Evolutionary conservation across 2,329 filamentous ascomycete species (phyloP).

Genomic region (Aspergillus sp.): DNA sequence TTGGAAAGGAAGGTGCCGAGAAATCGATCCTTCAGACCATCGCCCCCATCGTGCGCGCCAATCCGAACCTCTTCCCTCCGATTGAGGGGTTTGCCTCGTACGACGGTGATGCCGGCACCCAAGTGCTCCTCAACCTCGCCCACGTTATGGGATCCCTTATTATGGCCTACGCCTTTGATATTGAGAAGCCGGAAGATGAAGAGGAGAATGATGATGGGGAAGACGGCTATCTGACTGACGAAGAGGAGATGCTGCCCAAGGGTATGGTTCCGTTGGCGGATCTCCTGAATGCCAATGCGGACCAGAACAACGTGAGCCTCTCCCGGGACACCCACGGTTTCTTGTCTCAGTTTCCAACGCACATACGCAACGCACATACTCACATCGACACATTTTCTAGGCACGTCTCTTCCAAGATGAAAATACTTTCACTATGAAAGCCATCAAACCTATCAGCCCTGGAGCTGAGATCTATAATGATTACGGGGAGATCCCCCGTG

Average conservation of each 20-base stretch:
- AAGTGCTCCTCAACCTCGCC: constrained; percentile 56
- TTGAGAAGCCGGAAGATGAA: constrained; percentile 60
- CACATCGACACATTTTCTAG: constrained; percentile 24
- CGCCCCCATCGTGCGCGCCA: constrained; percentile 50
- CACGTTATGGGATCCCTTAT: constrained; percentile 85
- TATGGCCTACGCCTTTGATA: constrained; percentile 91
- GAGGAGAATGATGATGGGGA: constrained; percentile 54
- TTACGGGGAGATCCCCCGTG: constrained; percentile 79
- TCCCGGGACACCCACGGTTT: background rate
- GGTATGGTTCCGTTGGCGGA: constrained; percentile 92
- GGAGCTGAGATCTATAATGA: constrained; percentile 85
- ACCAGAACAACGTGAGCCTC: constrained; percentile 68
- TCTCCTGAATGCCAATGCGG: constrained; percentile 82
- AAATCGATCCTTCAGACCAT: constrained; percentile 62
- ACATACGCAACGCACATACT: background rate
- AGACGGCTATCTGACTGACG: constrained; percentile 56
- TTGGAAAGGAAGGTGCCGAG: constrained; percentile 72
- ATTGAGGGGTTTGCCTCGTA: constrained; percentile 40
- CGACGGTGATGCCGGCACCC: constrained; percentile 40
- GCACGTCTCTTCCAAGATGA: constrained; percentile 63
- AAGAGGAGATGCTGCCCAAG: constrained; percentile 66
- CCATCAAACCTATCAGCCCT: constrained; percentile 65
- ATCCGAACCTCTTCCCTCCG: constrained; percentile 44
- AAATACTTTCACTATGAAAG: constrained; percentile 65
- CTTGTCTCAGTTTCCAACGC: background rate